Evolutionary conservation across 768 basidiomycete species (phyloP).

Genomic region (Mycena metata): DNA sequence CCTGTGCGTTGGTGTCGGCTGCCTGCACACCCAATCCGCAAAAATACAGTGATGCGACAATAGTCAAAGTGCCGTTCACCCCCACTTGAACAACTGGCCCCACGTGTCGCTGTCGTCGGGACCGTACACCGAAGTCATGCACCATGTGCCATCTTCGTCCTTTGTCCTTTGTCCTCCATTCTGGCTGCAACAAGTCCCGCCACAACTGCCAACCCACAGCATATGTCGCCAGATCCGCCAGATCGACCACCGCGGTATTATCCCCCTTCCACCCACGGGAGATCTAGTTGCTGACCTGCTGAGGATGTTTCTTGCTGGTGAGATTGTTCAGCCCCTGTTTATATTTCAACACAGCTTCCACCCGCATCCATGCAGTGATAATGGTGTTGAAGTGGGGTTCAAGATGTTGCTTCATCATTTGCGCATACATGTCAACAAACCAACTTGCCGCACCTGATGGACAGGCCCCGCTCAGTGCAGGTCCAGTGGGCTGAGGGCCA

Average conservation of each 20-base stretch:
- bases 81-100: slow-evolving; percentile 1
- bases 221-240: not conserved
- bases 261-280: not conserved
- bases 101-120: not conserved
- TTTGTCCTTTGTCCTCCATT: not conserved
- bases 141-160: not conserved
- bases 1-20: no score
- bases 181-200: slow-evolving; percentile 15
- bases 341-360: slow-evolving; percentile 13
- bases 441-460: not conserved
- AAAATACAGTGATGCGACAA: slow-evolving; percentile 7
- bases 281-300: not conserved
- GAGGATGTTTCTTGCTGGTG: not conserved
- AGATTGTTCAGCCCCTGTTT: slow-evolving; percentile 5
- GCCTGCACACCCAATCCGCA: not conserved
- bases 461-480: not conserved
- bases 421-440: not conserved
- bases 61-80: slow-evolving; percentile 5
- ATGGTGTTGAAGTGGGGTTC: slow-evolving; percentile 6
- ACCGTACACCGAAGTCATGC: not conserved
- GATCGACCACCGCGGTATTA: not conserved
- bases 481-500: not conserved
- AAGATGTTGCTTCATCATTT: not conserved
- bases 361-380: not conserved
- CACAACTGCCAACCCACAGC: slow-evolving; percentile 2